Base-by-base conservation (phyloP, 2,329 filamentous ascomycete species). In the Penicillium decumbens region DNA sequence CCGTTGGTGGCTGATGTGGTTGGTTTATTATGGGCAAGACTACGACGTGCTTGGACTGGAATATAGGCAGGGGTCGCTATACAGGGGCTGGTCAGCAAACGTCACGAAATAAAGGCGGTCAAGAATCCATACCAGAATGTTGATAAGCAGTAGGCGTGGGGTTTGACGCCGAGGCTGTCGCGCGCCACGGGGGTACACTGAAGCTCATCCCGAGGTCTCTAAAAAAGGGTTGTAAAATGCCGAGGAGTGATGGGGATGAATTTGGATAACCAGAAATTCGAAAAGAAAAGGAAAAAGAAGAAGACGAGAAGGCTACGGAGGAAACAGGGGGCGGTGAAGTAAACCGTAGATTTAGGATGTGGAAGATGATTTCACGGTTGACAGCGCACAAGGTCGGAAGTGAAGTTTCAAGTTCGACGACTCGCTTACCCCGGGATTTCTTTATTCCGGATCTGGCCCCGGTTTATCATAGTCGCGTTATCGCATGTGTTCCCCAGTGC, bases 31-130 rank as follows among this genome's bases (percentile, higher is more conserved):
- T 77, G 71, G 64, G 73, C 72, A 66, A 84, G 80, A 58, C 74
- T 78, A 69, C 82, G 81, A 60, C 81, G 81, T 63, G 83, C 80
- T 70, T 79, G 76, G 55, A 85, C 82, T 56, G 80, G 73, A 52
- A 79, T 82, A 61, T 79, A 85, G 52, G 81, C 81, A 61, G 80
- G 77, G 56, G 75, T 74, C 71, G 63, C 58, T 71, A 40, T 23
- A 13, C 8, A 13, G 47, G 12, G 27, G 12, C 30, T 20, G 24
- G 45, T 67, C 49, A 66, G 58, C 38, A 40, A 18, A n/a, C 28
- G 39, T 13, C n/a, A 30, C 24, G 20, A 5, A 20, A n/a, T 1
- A n/a, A 38, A 12, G 45, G 2, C 29, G 9, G 27, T 40, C 6
- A 2, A 5, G 30, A 8, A 25, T 5, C 8, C 68, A 62, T 61